Conservation (phyloP, 169 alveolate species). For the Cryptosporidium sp. region DNA sequence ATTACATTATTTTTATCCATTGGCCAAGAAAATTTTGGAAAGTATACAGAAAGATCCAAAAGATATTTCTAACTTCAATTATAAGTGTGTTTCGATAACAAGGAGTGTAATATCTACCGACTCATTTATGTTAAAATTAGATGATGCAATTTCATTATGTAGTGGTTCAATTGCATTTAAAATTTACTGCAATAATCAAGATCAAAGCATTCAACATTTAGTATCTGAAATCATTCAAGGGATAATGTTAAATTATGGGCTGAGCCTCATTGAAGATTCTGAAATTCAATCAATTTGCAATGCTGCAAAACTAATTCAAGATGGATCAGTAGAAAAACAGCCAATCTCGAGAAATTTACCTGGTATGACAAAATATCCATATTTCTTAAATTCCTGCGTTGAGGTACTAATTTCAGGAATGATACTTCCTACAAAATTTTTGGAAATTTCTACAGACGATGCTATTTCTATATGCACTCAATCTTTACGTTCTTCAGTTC, state of each 20-base stretch:
- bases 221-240: conserved; percentile 62
- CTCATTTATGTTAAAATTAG: conserved; percentile 3
- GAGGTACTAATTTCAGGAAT: conserved; percentile 40
- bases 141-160: conserved; percentile 67
- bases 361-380: conserved; percentile 26
- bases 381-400: conserved; percentile 56
- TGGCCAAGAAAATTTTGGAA: conserved; percentile 44
- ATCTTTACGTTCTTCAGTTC: conserved; percentile 32
- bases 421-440: neutral
- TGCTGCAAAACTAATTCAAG: neutral
- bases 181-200: conserved; percentile 6
- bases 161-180: conserved; percentile 62
- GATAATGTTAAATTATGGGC: neutral
- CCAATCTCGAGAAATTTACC: conserved; percentile 42
- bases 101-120: conserved; percentile 59
- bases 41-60: conserved; percentile 4
- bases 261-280: neutral
- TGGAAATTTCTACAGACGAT: conserved; percentile 7
- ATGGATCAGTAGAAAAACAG: conserved; percentile 3
- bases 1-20: conserved; percentile 42
- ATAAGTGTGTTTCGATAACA: conserved; percentile 17
- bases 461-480: conserved; percentile 57
- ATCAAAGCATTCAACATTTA: conserved; percentile 20
- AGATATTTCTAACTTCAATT: conserved; percentile 6
- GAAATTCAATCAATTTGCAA: conserved; percentile 37